Evolutionary conservation across 495 filamentous ascomycete species (phyloP).

Genomic region (Lasiosphaeria miniovina): DNA sequence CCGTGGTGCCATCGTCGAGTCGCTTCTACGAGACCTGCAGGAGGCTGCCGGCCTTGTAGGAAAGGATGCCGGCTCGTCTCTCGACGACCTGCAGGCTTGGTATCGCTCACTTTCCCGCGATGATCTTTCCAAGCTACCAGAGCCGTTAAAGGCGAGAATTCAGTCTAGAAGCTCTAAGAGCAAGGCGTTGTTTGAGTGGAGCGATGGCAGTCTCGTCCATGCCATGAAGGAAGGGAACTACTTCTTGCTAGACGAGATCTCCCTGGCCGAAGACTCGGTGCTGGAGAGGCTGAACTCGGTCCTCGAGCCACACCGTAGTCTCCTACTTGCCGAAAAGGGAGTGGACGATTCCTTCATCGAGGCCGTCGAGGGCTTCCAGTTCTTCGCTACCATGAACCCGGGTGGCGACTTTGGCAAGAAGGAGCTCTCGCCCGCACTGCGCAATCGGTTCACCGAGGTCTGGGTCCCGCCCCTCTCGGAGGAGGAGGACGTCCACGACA

Average conservation of each 20-base stretch:
- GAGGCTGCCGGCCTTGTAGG: constrained; percentile 39
- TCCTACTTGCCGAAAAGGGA: constrained; percentile 93
- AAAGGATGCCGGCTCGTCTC: constrained; percentile 18
- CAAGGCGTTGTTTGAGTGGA: constrained; percentile 94
- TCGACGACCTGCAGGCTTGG: constrained; percentile 38
- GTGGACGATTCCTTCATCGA: constrained; percentile 72
- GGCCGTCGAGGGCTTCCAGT: constrained; percentile 84
- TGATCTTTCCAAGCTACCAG: constrained; percentile 38
- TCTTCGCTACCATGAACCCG: constrained; percentile 98
- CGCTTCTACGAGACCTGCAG: constrained; percentile 61
- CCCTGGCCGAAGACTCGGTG: constrained; percentile 95
- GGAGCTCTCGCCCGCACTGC: constrained; percentile 89
- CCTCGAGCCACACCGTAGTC: constrained; percentile 80
- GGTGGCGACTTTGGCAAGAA: constrained; percentile 97
- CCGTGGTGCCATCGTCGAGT: constrained; percentile 62
- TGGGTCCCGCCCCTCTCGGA: constrained; percentile 89
- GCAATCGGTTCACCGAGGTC: constrained; percentile 97
- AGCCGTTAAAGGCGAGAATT: constrained; percentile 54
- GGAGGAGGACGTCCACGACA: constrained; percentile 79
- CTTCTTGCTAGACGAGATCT: constrained; percentile 97
- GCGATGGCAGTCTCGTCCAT: constrained; percentile 88
- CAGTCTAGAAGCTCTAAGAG: constrained; percentile 56
- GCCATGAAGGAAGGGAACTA: constrained; percentile 88
- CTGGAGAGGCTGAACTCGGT: constrained; percentile 96
- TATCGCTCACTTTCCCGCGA: constrained; percentile 35